Percentiles rank a stretch among this genome's conserved stretches.
phyloP scores from a whole-genome alignment of 2,329 filamentous ascomycete species.

The Fusarium sarcochroum region DNA sequence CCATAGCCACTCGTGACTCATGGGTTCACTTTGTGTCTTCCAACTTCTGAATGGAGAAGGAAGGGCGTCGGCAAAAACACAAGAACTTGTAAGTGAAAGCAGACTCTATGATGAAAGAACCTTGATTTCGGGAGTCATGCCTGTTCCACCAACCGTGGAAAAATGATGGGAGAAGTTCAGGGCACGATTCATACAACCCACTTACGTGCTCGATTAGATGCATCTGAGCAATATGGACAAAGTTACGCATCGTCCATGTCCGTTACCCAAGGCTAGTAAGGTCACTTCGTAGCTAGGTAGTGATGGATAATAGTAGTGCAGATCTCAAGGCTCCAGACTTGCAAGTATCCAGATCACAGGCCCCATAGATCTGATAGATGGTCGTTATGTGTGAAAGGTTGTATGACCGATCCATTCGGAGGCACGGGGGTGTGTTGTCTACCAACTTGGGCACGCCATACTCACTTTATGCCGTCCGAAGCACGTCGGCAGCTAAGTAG shows the following conservation, averaged over 20 bases:
- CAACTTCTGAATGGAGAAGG: neutral
- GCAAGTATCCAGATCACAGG: neutral
- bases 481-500: conserved; percentile 11
- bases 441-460: neutral
- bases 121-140: neutral
- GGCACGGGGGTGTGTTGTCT: neutral
- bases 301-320: neutral
- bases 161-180: neutral
- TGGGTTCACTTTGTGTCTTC: neutral
- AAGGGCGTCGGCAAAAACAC: neutral
- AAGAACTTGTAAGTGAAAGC: neutral
- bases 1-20: neutral
- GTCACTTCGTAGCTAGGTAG: neutral
- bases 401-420: neutral
- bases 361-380: neutral
- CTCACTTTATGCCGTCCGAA: conserved; percentile 9
- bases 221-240: neutral
- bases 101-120: neutral
- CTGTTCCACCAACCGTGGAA: neutral
- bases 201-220: neutral
- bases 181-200: neutral
- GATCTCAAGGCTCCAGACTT: conserved; percentile 5
- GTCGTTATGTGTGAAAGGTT: neutral
- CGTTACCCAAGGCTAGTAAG: neutral
- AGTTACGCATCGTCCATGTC: neutral